phyloP scores from a whole-genome alignment of 1,139 yeast genomes.

The Yamadazyma blattariae region DNA sequence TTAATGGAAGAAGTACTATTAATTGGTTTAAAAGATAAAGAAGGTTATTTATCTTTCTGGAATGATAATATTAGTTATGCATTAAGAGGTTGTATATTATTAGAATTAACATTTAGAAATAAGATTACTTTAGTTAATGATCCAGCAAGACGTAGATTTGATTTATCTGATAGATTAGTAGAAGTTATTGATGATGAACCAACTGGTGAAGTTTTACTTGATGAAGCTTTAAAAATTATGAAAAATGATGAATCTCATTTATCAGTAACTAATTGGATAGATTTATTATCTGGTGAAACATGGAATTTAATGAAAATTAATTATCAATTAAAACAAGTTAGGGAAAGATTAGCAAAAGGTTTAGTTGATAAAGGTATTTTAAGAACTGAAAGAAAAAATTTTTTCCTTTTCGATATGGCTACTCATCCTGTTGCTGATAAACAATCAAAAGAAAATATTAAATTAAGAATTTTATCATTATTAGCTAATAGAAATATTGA shows the following conservation, averaged over 20 bases:
- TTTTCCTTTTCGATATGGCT: slow-evolving; percentile 95
- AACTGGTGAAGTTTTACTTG: slow-evolving; percentile 93
- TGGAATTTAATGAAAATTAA: slow-evolving; percentile 95
- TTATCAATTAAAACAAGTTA: slow-evolving; percentile 93
- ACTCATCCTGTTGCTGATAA: slow-evolving; percentile 94
- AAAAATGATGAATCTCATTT: slow-evolving; percentile 77
- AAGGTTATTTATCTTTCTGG: slow-evolving; percentile 96
- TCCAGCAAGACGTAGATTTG: slow-evolving; percentile 88
- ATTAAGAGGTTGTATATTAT: slow-evolving; percentile 86
- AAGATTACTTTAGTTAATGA: slow-evolving; percentile 88
- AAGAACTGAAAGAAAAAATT: slow-evolving; percentile 93
- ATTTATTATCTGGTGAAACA: slow-evolving; percentile 89
- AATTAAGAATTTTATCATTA: slow-evolving; percentile 66
- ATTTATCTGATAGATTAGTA: slow-evolving; percentile 79
- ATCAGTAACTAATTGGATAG: slow-evolving; percentile 91
- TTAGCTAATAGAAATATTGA: slow-evolving; percentile 69
- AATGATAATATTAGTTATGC: slow-evolving; percentile 97
- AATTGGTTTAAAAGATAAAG: slow-evolving; percentile 91
- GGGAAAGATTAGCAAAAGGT: slow-evolving; percentile 95
- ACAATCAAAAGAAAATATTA: slow-evolving; percentile 75
- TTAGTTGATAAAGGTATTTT: slow-evolving; percentile 96
- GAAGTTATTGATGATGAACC: slow-evolving; percentile 83
- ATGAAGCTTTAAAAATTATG: slow-evolving; percentile 90
- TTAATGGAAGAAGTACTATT: slow-evolving; percentile 94
- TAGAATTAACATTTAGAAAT: slow-evolving; percentile 90